phyloP scores from a whole-genome alignment of 2,329 filamentous ascomycete species.

The Diaporthe sp. region DNA sequence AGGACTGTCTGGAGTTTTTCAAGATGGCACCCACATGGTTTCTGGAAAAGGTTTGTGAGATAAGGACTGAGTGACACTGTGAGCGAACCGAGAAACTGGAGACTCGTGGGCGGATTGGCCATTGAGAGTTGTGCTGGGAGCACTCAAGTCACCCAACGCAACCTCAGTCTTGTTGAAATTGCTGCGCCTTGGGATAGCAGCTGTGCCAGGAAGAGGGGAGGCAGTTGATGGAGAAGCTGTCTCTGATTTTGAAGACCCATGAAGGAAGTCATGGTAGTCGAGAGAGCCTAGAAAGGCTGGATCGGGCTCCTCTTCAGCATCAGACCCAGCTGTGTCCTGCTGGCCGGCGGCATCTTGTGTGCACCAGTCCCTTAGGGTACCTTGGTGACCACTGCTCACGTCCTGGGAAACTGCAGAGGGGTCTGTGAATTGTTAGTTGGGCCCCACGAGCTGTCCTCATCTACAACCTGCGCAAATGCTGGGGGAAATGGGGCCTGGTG shows the following conservation, averaged over 20 bases:
- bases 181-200: not conserved
- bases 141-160: no score
- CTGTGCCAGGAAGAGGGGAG: not conserved
- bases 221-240: not conserved
- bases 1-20: not conserved
- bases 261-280: conserved; percentile 34
- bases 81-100: not conserved
- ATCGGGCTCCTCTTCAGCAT: not conserved
- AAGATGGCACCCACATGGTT: conserved; percentile 1
- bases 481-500: not conserved
- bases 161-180: no score
- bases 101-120: not conserved
- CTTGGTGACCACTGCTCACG: not conserved
- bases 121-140: no score
- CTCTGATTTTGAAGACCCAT: not conserved
- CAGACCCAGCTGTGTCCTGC: not conserved
- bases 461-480: not conserved
- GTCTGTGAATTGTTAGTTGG: not conserved
- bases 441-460: not conserved
- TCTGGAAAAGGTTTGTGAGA: not conserved
- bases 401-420: not conserved
- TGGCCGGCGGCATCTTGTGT: not conserved
- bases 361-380: not conserved
- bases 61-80: not conserved
- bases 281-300: conserved; percentile 16